Conservation (phyloP, 805 yeast genomes). For the Martiniozyma abietophila region DNA sequence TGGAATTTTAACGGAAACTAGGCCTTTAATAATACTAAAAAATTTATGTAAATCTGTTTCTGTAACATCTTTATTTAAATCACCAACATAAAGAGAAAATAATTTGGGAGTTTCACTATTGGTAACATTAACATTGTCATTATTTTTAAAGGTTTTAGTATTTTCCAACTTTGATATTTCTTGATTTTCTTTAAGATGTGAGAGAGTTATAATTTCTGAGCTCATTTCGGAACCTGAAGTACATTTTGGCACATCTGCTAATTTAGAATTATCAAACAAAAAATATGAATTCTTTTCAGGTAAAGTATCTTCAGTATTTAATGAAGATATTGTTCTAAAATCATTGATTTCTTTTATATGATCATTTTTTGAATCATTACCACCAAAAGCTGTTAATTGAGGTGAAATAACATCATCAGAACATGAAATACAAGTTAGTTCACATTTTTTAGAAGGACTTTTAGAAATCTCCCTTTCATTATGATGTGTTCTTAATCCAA, state of each 20-base stretch:
- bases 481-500: too few relatives aligned
- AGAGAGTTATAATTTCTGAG: constrained; percentile 5
- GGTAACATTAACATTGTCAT: neutral
- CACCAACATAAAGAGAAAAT: constrained; percentile 52
- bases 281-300: too few relatives aligned
- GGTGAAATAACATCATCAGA: too few relatives aligned
- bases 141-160: too few relatives aligned
- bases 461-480: too few relatives aligned
- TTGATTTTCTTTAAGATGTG: neutral
- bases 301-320: too few relatives aligned
- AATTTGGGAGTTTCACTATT: constrained; percentile 9
- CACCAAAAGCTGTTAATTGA: neutral
- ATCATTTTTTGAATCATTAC: constrained; percentile 1
- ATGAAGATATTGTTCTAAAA: too few relatives aligned
- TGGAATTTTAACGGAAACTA: constrained; percentile 54
- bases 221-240: constrained; percentile 9
- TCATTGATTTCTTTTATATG: too few relatives aligned
- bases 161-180: neutral
- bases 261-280: too few relatives aligned
- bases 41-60: constrained; percentile 38
- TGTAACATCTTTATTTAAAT: constrained; percentile 39
- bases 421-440: too few relatives aligned
- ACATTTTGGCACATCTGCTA: too few relatives aligned
- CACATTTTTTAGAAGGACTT: too few relatives aligned
- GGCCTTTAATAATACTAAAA: constrained; percentile 36